Evolutionary conservation across 768 basidiomycete species (phyloP), one percentile per base, ranked within the genome.

Genomic region (Boletus vermiculosoides): DNA sequence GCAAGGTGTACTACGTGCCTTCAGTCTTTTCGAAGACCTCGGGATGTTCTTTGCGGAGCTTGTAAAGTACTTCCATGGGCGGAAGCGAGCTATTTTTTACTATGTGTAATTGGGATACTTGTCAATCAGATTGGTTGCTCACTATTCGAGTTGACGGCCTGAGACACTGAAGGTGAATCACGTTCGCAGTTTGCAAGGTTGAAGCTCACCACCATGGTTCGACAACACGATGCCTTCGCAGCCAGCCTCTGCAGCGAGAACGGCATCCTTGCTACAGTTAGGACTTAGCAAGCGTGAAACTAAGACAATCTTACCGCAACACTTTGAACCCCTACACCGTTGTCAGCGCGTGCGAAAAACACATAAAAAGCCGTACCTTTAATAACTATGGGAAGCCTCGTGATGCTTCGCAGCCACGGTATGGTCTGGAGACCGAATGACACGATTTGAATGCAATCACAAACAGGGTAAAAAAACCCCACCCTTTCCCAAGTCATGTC

Each of bases 201-300:
- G 16, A 41, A 44, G 16, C 73, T 61, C 64, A 81, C 92, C 95
- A 54, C 95, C 95, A 63, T 98, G 95, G 62, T 98, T 98, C 0
- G 89, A 92, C 10, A 98, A 74, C 54, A 95, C 78, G 59, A 98
- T 92, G 5, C 90, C 95, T 55, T 95, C 87, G 18, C 91, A 87
- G 13, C 93, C 92, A 31, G 87, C 82, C 58, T 94, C 86, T 18
- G 81, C 84, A 30, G 94, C 94, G 45, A 93, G 81, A 41, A 92
- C 83, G 3, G 90, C 93, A 73, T 97, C 95, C 84, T 94, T 69
- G 12, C 66, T 60, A 31, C 55, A 54, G 41, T 60, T 8, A 61
- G 36, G 57, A 53, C 11, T 51, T 47, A 50, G 20, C 23, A 4
- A 58, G 36, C 3, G 20, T 15, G n/a, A 52, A 42, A 23, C n/a